Percentiles rank a stretch among this genome's conserved stretches.
Conservation (phyloP, 345 rosid species). For the Corchorus olitorius region DNA sequence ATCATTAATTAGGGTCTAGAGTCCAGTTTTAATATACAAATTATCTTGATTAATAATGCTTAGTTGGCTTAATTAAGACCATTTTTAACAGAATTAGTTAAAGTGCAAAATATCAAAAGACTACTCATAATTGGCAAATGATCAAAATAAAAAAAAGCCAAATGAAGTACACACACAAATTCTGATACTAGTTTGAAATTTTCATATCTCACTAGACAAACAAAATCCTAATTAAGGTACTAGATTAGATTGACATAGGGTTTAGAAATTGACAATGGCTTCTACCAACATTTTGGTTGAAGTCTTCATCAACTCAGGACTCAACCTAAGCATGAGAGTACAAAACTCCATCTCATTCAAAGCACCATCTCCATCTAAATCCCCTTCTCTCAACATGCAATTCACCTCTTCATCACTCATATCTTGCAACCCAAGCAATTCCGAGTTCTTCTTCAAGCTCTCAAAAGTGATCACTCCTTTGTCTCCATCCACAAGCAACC, state of each 20-base stretch:
- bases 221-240: neutral
- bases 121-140: neutral
- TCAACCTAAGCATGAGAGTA: conserved; percentile 63
- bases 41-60: too few species aligned
- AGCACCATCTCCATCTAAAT: conserved; percentile 62
- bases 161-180: neutral
- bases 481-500: conserved; percentile 47
- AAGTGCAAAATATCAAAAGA: neutral
- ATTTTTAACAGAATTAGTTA: too few species aligned
- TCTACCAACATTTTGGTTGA: conserved; percentile 39
- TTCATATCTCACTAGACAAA: neutral
- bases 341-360: conserved; percentile 63
- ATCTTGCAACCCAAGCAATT: conserved; percentile 40
- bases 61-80: too few species aligned
- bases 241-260: neutral
- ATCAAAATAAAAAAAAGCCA: too few species aligned
- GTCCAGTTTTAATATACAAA: too few species aligned
- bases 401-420: conserved; percentile 51
- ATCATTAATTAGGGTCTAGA: too few species aligned
- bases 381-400: conserved; percentile 63
- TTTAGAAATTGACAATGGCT: conserved; percentile 30
- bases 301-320: conserved; percentile 55
- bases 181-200: too few species aligned
- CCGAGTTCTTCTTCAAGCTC: conserved; percentile 55
- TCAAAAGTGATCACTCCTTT: conserved; percentile 52